Evolutionary conservation across 352 stramenopile species (phyloP).

Genomic region (Aphanomyces astaci): DNA sequence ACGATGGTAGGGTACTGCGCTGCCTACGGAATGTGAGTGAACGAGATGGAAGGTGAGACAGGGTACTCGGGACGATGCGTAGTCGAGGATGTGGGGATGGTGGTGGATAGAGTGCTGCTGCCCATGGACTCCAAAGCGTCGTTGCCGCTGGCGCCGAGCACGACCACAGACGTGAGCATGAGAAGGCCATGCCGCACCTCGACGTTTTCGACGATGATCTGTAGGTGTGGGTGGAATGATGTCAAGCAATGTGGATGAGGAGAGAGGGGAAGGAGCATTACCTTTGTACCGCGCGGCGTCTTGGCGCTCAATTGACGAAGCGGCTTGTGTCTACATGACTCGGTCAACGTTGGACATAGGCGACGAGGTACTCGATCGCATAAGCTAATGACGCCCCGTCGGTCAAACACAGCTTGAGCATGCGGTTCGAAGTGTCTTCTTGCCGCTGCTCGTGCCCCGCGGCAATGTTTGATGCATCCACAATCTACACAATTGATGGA

Average conservation of each 20-base stretch:
- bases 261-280: too few relatives aligned
- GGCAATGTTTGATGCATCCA: slow-evolving; percentile 72
- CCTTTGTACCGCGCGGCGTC: slow-evolving; percentile 53
- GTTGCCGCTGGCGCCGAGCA: slow-evolving; percentile 36
- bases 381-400: slow-evolving; percentile 67
- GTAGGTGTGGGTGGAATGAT: not conserved
- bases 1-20: too few relatives aligned
- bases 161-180: slow-evolving; percentile 51
- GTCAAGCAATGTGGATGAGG: not conserved
- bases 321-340: slow-evolving; percentile 16
- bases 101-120: too few relatives aligned
- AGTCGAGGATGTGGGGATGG: too few relatives aligned
- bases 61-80: too few relatives aligned
- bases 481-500: slow-evolving; percentile 54
- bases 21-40: too few relatives aligned
- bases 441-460: slow-evolving; percentile 65
- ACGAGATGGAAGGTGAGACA: too few relatives aligned
- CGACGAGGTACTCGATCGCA: slow-evolving; percentile 48
- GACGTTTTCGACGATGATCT: slow-evolving; percentile 59
- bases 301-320: slow-evolving; percentile 47
- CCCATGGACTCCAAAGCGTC: slow-evolving; percentile 14
- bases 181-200: slow-evolving; percentile 62
- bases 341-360: not conserved
- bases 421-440: slow-evolving; percentile 51
- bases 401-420: slow-evolving; percentile 77